Evolutionary conservation across 495 filamentous ascomycete species (phyloP).

Genomic region (Neurospora pannonica): DNA sequence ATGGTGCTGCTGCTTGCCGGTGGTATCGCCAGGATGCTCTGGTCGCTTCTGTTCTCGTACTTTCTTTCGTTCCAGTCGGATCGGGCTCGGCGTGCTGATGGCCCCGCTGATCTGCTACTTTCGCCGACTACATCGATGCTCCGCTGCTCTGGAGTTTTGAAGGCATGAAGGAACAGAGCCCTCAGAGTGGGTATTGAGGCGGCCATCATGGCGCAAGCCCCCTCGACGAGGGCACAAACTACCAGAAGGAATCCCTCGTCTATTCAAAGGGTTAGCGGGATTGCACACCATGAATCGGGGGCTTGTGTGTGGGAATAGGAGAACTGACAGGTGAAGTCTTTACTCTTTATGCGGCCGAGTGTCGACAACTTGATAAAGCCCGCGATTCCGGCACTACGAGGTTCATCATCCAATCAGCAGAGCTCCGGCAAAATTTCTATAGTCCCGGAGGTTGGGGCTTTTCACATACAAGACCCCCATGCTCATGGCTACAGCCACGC

Average conservation of each 20-base stretch:
- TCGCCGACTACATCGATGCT: not conserved
- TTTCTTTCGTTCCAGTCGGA: not conserved
- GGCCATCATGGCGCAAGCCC: constrained; percentile 26
- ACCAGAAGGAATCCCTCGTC: constrained; percentile 20
- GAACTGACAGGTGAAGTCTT: not conserved
- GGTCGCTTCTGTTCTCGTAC: not conserved
- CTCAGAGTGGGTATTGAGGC: constrained; percentile 28
- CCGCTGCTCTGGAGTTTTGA: not conserved
- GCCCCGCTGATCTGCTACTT: not conserved
- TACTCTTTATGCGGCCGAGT: not conserved
- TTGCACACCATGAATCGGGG: not conserved
- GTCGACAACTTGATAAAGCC: not conserved
- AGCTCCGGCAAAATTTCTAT: not conserved
- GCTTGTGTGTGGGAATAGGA: not conserved
- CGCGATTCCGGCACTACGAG: not conserved
- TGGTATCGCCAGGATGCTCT: not conserved
- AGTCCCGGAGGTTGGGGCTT: not conserved
- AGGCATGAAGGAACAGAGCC: constrained; percentile 5
- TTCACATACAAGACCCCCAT: constrained; percentile 20
- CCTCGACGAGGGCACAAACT: constrained; percentile 25
- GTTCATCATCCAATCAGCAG: not conserved
- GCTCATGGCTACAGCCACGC: constrained; percentile 21
- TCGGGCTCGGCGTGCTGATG: not conserved
- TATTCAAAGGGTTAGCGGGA: constrained; percentile 3
- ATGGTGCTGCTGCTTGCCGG: not conserved